phyloP scores from a whole-genome alignment of 352 stramenopile genomes.

The Globisporangium cystogenes region DNA sequence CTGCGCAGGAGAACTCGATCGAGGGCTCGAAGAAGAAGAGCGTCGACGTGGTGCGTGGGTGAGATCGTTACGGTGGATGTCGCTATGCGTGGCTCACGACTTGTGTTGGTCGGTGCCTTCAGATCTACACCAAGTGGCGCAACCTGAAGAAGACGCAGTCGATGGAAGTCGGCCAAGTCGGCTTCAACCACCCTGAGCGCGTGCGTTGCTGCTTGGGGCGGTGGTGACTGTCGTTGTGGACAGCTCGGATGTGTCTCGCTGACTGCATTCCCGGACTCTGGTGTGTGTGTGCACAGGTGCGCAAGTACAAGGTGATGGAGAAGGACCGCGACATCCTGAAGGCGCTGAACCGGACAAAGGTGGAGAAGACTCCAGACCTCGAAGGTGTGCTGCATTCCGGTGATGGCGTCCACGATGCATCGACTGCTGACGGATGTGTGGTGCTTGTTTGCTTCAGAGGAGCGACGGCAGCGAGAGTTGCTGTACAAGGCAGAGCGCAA shows the following conservation, averaged over 20 bases:
- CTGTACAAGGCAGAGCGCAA: slow-evolving; percentile 73
- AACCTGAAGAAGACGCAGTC: slow-evolving; percentile 89
- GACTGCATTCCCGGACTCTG: background rate
- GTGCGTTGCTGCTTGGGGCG: slow-evolving; percentile 18
- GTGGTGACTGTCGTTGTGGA: no score
- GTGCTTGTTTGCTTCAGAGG: slow-evolving; percentile 27
- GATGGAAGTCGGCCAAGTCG: slow-evolving; percentile 92
- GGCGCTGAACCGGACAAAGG: slow-evolving; percentile 83
- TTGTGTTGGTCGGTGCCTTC: background rate
- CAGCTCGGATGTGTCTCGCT: no score
- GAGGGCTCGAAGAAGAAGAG: slow-evolving; percentile 91
- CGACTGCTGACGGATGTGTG: background rate
- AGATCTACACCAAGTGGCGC: slow-evolving; percentile 92
- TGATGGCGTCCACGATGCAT: no score
- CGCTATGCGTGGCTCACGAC: background rate
- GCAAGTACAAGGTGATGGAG: slow-evolving; percentile 66
- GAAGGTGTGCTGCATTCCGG: slow-evolving; percentile 35
- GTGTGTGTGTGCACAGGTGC: slow-evolving; percentile 27
- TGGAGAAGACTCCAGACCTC: slow-evolving; percentile 64
- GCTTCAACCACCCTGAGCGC: slow-evolving; percentile 66
- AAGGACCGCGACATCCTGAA: slow-evolving; percentile 88
- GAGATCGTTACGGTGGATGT: no score
- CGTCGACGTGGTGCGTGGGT: slow-evolving; percentile 74
- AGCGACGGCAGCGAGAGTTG: slow-evolving; percentile 51
- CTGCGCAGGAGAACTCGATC: slow-evolving; percentile 87